Percentiles rank a stretch among this genome's conserved stretches.
Evolutionary conservation across 768 basidiomycete species (phyloP).

Genomic region (Suillus alpinus): DNA sequence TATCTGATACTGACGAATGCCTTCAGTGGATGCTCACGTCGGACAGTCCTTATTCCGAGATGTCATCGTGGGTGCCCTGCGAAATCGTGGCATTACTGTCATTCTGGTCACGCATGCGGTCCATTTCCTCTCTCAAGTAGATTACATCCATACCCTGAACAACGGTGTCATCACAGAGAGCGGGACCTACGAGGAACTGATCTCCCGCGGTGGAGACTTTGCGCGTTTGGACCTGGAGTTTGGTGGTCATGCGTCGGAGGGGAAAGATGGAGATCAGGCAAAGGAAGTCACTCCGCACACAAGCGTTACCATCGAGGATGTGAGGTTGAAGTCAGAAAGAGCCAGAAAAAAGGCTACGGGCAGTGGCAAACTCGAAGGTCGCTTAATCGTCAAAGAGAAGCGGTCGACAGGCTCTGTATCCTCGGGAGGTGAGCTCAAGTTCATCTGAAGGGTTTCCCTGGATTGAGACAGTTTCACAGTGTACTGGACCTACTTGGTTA

Average conservation of each 20-base stretch:
- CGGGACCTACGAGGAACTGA: conserved; percentile 52
- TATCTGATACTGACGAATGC: not conserved
- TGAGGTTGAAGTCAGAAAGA: conserved; percentile 36
- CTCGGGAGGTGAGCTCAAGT: conserved; percentile 36
- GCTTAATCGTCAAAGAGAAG: conserved; percentile 62
- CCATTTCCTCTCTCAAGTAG: conserved; percentile 50
- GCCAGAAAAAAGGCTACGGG: conserved; percentile 41
- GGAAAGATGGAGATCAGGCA: conserved; percentile 29
- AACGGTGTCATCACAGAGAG: conserved; percentile 45
- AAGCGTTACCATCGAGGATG: conserved; percentile 28
- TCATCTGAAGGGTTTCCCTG: not conserved
- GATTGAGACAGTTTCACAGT: conserved; percentile 33
- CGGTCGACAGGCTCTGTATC: conserved; percentile 63
- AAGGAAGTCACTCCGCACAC: conserved; percentile 12
- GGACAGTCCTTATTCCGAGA: conserved; percentile 65
- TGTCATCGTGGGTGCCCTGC: conserved; percentile 51
- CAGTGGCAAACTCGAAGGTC: conserved; percentile 62
- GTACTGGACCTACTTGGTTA: conserved; percentile 55
- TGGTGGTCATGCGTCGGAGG: conserved; percentile 44
- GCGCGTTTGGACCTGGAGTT: conserved; percentile 59
- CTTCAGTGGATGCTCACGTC: conserved; percentile 71
- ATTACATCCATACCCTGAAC: conserved; percentile 48
- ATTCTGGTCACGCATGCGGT: conserved; percentile 55
- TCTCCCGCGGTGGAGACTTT: conserved; percentile 50
- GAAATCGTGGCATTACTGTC: conserved; percentile 46